These are phyloP conservation scores for Aspergillus bombycis DNA, from an alignment of 2,329 filamentous ascomycete species.

Conservation along the genomic window DNA sequence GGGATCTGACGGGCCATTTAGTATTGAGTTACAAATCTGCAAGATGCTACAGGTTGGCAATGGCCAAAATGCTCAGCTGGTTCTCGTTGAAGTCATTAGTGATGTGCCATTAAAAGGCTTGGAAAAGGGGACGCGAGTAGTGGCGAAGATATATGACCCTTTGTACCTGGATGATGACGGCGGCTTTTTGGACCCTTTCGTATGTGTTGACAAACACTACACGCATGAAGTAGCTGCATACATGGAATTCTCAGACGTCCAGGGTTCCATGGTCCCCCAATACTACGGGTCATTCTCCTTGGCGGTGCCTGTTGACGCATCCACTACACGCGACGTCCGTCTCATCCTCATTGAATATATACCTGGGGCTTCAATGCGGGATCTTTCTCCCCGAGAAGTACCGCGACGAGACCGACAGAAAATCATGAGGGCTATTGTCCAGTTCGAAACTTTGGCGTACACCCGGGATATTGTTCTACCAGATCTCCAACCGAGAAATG, in stretches of 20 bases:
- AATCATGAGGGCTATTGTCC: constrained; percentile 25
- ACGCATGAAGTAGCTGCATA: constrained; percentile 27
- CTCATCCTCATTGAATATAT: constrained; percentile 29
- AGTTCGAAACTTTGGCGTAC: constrained; percentile 24
- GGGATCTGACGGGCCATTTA: background rate
- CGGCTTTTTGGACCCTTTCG: constrained; percentile 26
- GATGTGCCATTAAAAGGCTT: background rate
- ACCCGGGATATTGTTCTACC: constrained; percentile 16
- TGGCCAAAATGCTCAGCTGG: background rate
- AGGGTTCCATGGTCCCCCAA: constrained; percentile 23
- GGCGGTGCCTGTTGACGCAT: constrained; percentile 17
- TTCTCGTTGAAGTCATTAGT: constrained; percentile 1
- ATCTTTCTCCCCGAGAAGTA: constrained; percentile 15
- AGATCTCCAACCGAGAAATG: constrained; percentile 22
- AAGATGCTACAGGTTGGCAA: background rate
- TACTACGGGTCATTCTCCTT: constrained; percentile 31
- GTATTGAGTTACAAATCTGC: background rate
- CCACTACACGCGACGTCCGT: constrained; percentile 18
- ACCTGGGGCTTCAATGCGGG: constrained; percentile 20
- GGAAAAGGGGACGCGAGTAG: constrained; percentile 16
- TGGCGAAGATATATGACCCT: constrained; percentile 30
- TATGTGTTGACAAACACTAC: constrained; percentile 27
- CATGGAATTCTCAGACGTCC: constrained; percentile 18
- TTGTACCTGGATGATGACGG: constrained; percentile 27
- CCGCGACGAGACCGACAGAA: constrained; percentile 17